phyloP scores from a whole-genome alignment of 2,329 filamentous ascomycete species.

The Thielaviopsis punctulata region DNA sequence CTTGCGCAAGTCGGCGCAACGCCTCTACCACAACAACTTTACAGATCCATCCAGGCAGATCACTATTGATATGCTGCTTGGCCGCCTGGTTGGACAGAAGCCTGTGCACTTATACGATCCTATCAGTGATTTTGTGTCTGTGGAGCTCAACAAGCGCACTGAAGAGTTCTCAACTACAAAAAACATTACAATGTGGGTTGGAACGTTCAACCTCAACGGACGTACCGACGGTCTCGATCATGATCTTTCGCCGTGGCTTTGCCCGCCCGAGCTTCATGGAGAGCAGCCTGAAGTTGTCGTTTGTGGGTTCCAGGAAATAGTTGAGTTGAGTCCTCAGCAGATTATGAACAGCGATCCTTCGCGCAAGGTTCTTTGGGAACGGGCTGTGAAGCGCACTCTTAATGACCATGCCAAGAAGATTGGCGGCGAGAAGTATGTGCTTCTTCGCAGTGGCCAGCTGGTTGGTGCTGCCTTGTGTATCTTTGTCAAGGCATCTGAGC shows the following conservation, averaged over 20 bases:
- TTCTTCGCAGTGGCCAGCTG: conserved; percentile 80
- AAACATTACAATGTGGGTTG: conserved; percentile 59
- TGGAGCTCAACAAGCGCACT: conserved; percentile 51
- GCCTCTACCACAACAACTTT: conserved; percentile 96
- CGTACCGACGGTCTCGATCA: conserved; percentile 59
- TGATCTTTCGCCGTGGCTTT: conserved; percentile 76
- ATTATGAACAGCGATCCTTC: conserved; percentile 97
- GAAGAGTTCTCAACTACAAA: conserved; percentile 60
- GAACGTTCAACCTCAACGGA: conserved; percentile 91
- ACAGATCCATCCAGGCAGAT: conserved; percentile 83
- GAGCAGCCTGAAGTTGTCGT: conserved; percentile 70
- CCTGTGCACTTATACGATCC: conserved; percentile 83
- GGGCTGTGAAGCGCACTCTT: conserved; percentile 57
- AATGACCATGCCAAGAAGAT: conserved; percentile 51
- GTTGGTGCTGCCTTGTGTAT: conserved; percentile 87
- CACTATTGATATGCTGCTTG: conserved; percentile 85
- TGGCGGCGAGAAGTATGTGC: conserved; percentile 64
- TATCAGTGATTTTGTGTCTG: conserved; percentile 75
- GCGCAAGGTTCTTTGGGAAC: conserved; percentile 72
- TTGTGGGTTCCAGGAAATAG: conserved; percentile 93
- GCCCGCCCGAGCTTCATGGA: conserved; percentile 38
- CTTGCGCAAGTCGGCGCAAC: conserved; percentile 80
- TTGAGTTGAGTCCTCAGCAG: conserved; percentile 92
- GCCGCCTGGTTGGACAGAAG: conserved; percentile 64
- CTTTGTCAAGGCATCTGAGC: conserved; percentile 64